These are phyloP conservation scores for Cyathus striatus DNA, from an alignment of 768 basidiomycete genomes.

Conservation along the genomic window DNA sequence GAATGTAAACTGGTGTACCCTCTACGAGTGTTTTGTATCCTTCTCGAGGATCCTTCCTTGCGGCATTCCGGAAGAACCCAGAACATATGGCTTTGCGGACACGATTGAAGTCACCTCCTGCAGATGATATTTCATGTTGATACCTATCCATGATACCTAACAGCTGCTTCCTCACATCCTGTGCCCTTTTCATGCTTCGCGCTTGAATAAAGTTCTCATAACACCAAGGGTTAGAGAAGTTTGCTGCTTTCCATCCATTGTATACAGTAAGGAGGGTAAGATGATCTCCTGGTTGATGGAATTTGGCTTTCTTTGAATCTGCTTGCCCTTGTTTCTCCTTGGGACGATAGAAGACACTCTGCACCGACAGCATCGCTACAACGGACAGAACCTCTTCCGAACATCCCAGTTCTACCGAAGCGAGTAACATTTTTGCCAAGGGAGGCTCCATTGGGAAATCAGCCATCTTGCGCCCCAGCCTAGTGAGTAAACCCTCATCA, in stretches of 20 bases:
- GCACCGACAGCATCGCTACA: slow-evolving; percentile 96
- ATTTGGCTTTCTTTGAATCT: slow-evolving; percentile 99
- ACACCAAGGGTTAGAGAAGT: slow-evolving; percentile 98
- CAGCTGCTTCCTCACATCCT: slow-evolving; percentile 96
- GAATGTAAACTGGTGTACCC: slow-evolving; percentile 98
- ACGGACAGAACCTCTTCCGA: slow-evolving; percentile 97
- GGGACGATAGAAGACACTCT: slow-evolving; percentile 96
- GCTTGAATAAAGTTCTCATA: slow-evolving; percentile 99
- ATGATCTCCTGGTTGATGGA: slow-evolving; percentile 97
- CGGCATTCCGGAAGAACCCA: slow-evolving; percentile 96
- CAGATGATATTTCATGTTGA: slow-evolving; percentile 93
- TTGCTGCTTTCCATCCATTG: slow-evolving; percentile 96
- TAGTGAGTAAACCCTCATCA: slow-evolving; percentile 92
- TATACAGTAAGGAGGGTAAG: slow-evolving; percentile 90
- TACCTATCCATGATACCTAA: slow-evolving; percentile 99
- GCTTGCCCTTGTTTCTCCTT: slow-evolving; percentile 99
- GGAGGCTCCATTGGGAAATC: slow-evolving; percentile 99
- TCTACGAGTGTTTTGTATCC: slow-evolving; percentile 98
- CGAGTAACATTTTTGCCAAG: slow-evolving; percentile 95
- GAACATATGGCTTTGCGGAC: slow-evolving; percentile 96
- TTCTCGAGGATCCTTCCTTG: slow-evolving; percentile 97
- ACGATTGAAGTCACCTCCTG: slow-evolving; percentile 87
- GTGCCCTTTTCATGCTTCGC: slow-evolving; percentile 92
- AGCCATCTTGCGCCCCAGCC: slow-evolving; percentile 97
- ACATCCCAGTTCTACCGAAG: slow-evolving; percentile 94